These are phyloP conservation scores for Saccharomyces hybrid DNA, from an alignment of 1,139 yeast genomes.

Conservation along the genomic window DNA sequence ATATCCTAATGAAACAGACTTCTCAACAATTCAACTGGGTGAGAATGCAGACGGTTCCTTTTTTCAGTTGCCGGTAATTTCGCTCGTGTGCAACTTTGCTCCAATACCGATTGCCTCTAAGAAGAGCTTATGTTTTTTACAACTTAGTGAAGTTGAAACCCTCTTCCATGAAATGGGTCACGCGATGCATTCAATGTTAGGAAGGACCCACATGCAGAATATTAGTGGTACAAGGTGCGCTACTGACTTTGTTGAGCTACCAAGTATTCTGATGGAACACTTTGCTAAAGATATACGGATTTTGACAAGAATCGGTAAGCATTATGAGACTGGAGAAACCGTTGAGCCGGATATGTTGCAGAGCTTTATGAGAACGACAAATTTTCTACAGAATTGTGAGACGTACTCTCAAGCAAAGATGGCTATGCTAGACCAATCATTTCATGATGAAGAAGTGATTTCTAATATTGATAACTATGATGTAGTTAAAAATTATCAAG, in stretches of 20 bases:
- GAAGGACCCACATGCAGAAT: constrained; percentile 81
- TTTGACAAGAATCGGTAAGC: constrained; percentile 62
- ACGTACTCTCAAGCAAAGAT: constrained; percentile 81
- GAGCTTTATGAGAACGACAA: constrained; percentile 46
- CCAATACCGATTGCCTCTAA: constrained; percentile 30
- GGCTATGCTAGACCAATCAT: constrained; percentile 78
- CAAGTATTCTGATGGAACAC: constrained; percentile 90
- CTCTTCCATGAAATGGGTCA: constrained; percentile 98
- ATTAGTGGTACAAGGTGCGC: constrained; percentile 95
- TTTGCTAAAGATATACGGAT: constrained; percentile 82
- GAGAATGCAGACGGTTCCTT: constrained; percentile 35
- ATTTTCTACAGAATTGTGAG: constrained; percentile 62
- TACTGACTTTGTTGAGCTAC: constrained; percentile 93
- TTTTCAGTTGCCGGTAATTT: constrained; percentile 82
- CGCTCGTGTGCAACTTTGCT: constrained; percentile 76
- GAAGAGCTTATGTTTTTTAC: constrained; percentile 41
- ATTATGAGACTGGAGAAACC: constrained; percentile 59
- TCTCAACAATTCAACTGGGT: constrained; percentile 37
- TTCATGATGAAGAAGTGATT: constrained; percentile 44
- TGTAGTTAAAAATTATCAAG: constrained; percentile 54
- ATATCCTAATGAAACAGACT: constrained; percentile 44
- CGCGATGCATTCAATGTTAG: constrained; percentile 96
- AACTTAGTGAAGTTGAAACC: constrained; percentile 81
- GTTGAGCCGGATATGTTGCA: constrained; percentile 46
- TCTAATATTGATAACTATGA: constrained; percentile 32